Conservation (phyloP, 2,329 filamentous ascomycete genomes). For the Pleomassaria siparia region DNA sequence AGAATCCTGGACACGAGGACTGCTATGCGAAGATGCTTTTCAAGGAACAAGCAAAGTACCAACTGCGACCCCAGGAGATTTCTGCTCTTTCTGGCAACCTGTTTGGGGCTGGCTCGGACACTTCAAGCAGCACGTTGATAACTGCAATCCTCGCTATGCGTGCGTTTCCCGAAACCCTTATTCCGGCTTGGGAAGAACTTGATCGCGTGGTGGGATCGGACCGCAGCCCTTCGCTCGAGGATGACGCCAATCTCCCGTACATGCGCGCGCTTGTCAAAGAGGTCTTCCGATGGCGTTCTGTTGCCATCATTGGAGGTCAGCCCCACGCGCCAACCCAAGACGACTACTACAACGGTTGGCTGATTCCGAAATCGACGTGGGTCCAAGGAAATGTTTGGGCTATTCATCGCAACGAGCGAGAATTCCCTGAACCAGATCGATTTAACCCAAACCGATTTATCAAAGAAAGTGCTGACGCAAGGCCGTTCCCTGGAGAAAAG, state of each 20-base stretch:
- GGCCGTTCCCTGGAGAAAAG: slow-evolving; percentile 44
- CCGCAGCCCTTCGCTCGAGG: slow-evolving; percentile 38
- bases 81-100: slow-evolving; percentile 35
- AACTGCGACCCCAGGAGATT: slow-evolving; percentile 32
- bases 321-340: slow-evolving; percentile 39
- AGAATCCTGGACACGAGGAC: slow-evolving; percentile 33
- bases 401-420: slow-evolving; percentile 43
- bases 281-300: slow-evolving; percentile 38
- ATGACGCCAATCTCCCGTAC: slow-evolving; percentile 34
- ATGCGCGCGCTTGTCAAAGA: slow-evolving; percentile 45
- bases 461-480: slow-evolving; percentile 28
- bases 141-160: slow-evolving; percentile 38
- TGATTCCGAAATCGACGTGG: slow-evolving; percentile 44
- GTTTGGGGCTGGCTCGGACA: slow-evolving; percentile 38
- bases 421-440: slow-evolving; percentile 41
- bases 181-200: slow-evolving; percentile 35
- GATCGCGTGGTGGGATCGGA: slow-evolving; percentile 34
- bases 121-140: slow-evolving; percentile 38
- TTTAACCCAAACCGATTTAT: slow-evolving; percentile 39
- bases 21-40: slow-evolving; percentile 47
- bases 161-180: slow-evolving; percentile 34
- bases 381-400: slow-evolving; percentile 46
- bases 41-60: slow-evolving; percentile 33
- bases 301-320: slow-evolving; percentile 39
- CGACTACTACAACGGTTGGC: slow-evolving; percentile 41